Evolutionary conservation across 2,329 filamentous ascomycete species (phyloP), one percentile per base, ranked within the genome.

Genomic region (Monilinia polystroma): DNA sequence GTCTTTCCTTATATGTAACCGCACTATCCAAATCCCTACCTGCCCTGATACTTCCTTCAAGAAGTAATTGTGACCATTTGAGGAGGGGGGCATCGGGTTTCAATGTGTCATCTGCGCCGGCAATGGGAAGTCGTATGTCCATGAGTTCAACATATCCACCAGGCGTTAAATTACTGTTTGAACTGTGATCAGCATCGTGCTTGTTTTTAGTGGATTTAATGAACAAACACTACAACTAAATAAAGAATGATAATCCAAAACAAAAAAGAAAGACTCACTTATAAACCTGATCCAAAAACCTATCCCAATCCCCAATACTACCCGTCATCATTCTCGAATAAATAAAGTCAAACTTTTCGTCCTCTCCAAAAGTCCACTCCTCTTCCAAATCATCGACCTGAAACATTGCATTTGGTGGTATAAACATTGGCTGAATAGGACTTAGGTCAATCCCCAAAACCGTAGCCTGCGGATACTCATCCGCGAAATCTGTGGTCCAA

Each of bases 301-400:
- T 29, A 65, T 58, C 53, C 63, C 63, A 65, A 23, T 65, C 32
- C n/a, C 23, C 18, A 14, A 65, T 16, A 51, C 53, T 51, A 2
- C 63, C 63, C 16, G 63, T 65, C 63, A 65, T 65, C 58, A 63
- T 63, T n/a, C 65, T 43, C 7, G 56, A 32, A 65, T 72, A 63
- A 14, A 72, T 66, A 49, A 68, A 71, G 38, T 71, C 70, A 64
- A 72, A 72, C 54, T 63, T 29, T n/a, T 68, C 66, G 16, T 18
- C 45, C 12, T 62, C 60, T 67, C 84, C 80, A 29, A 84, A 75
- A 35, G 52, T 63, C 85, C 85, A 88, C 4, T 80, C 79, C 67
- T 80, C 80, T 73, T 87, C 85, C 45, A 83, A 80, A 70, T 88
- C 85, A 66, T 87, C 85, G 11, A 87, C 80, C 72, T 84, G 78